Base-by-base conservation (phyloP, 192 early-diverging fungal genomes). In the Pecoramyces ruminantium region DNA sequence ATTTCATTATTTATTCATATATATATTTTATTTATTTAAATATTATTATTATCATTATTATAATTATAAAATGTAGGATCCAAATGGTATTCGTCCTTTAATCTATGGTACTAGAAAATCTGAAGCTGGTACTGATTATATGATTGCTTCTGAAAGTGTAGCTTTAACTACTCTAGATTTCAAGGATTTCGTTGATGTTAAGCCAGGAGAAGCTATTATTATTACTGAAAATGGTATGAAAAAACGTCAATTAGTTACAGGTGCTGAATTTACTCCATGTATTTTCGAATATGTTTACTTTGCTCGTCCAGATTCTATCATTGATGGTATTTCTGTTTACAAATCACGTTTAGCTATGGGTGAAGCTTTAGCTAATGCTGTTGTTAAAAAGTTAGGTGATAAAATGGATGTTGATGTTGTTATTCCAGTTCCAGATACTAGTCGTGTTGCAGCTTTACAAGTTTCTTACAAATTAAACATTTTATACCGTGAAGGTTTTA, bases 261-360 rank as follows among this genome's bases (percentile, higher is more conserved):
- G 87, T 34, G 85, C 86, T 29, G 77, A 81, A 51, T 87, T 90
- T 77, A 89, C 98, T n/a, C 98, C 97, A 29, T 98, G 97, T 87
- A 96, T 99, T 85, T 99, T 99, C 83, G 98, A 99, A 87, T 98
- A 96, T 82, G 98, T 99, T 78, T 95, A 99, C 89, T 99, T 98
- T 92, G 97, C 97, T 6, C 92, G 98, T 25, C 96, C 97, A 21
- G 98, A 99, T 87, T 96, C 95, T 29, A 96, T 98, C 81, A 97
- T 99, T 82, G 96, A 99, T 85, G 96, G 96, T 21, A 94, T 99
- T 79, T 98, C 97, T 11, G 98, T 99, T 28, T 99, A 99, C 92
- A 96, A 96, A 83, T 89, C 96, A 77, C 93, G 98, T 77, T 84
- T 99, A 83, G 94, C 94, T 79, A 98, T 99, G 96, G 98, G 98